phyloP scores from a whole-genome alignment of 2,329 filamentous ascomycete species.

The Alternaria dauci region DNA sequence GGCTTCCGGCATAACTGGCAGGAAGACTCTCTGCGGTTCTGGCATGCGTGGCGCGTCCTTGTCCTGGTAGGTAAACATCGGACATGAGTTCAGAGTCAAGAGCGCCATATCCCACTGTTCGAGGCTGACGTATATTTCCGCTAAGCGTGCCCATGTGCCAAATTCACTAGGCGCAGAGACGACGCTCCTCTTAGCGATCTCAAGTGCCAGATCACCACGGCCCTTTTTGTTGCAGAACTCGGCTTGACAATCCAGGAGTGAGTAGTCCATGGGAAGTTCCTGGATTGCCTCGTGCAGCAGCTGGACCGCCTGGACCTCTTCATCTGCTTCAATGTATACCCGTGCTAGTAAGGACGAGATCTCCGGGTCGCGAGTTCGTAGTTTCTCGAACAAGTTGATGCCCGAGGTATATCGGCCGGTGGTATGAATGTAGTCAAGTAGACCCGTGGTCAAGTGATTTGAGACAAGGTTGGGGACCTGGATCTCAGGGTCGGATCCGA shows the following conservation, averaged over 20 bases:
- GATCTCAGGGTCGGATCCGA: conserved; percentile 95
- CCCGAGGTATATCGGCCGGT: conserved; percentile 93
- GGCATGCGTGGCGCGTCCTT: conserved; percentile 96
- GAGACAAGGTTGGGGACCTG: conserved; percentile 97
- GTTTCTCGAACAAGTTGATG: conserved; percentile 97
- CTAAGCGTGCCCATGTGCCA: conserved; percentile 91
- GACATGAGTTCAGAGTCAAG: conserved; percentile 95
- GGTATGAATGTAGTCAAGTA: conserved; percentile 93
- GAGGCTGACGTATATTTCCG: conserved; percentile 90
- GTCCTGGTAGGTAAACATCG: conserved; percentile 99
- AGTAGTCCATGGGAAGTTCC: conserved; percentile 96
- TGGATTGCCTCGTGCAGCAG: conserved; percentile 87
- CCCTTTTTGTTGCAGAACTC: conserved; percentile 91
- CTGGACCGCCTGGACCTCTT: conserved; percentile 94
- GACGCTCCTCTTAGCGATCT: conserved; percentile 92
- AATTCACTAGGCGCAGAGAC: conserved; percentile 97
- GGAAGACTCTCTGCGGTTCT: conserved; percentile 84
- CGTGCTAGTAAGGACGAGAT: conserved; percentile 91
- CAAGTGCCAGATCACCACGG: conserved; percentile 83
- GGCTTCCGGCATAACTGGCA: conserved; percentile 88
- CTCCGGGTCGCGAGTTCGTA: conserved; percentile 88
- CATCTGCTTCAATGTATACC: conserved; percentile 92
- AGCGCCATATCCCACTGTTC: conserved; percentile 98
- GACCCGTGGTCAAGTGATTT: conserved; percentile 92
- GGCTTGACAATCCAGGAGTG: conserved; percentile 92